Conservation (phyloP, 1,284 basidiomycete species). For the Ceratobasidium theobromae region DNA sequence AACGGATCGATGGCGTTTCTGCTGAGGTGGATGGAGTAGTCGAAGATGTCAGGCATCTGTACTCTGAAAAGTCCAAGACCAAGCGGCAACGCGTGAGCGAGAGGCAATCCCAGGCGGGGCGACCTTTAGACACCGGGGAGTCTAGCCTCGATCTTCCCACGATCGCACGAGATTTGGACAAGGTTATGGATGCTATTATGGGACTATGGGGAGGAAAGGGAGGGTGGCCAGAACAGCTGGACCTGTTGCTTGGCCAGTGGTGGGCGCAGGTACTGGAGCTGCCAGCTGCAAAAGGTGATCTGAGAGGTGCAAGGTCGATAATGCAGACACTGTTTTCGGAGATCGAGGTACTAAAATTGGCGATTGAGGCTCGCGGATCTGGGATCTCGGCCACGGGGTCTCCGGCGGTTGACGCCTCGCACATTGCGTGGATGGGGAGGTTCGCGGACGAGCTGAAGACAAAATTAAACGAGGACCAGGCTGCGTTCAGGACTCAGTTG, state of each 20-base stretch:
- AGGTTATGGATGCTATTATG: not conserved
- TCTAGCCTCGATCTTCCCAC: not conserved
- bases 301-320: not conserved
- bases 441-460: not conserved
- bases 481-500: not conserved
- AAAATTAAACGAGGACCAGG: not conserved
- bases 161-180: not conserved
- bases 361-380: not conserved
- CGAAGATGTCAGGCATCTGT: not conserved
- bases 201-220: not conserved
- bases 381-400: not conserved
- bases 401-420: not conserved
- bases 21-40: constrained; percentile 1
- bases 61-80: not conserved
- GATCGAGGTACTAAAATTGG: not conserved
- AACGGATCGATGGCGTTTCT: not conserved
- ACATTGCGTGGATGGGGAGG: not conserved
- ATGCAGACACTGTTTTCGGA: not conserved
- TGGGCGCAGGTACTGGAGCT: constrained; percentile 2
- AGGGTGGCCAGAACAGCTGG: not conserved
- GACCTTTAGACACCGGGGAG: not conserved
- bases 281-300: too few relatives aligned
- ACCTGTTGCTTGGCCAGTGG: not conserved
- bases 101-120: not conserved
- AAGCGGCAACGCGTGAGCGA: not conserved